These are phyloP conservation scores for Melastoma malabathricum DNA, from an alignment of 345 rosid genomes.

Conservation along the genomic window DNA sequence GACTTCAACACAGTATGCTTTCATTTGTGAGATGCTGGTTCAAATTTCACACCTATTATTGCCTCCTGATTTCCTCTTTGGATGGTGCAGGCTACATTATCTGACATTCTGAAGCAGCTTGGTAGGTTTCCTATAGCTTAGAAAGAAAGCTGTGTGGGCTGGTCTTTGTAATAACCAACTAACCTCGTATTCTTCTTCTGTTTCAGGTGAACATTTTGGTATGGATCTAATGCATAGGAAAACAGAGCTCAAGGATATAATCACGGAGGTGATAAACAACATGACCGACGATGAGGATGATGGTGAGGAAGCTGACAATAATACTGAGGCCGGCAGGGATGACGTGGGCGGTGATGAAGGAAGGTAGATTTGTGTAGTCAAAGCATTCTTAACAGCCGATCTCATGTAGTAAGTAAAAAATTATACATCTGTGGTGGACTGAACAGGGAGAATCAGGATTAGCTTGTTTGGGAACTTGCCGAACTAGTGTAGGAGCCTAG, in stretches of 20 bases:
- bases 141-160: background rate
- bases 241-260: constrained; percentile 81
- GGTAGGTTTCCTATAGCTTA: constrained; percentile 26
- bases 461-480: too few relatives aligned
- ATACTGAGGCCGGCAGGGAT: constrained; percentile 30
- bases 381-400: too few relatives aligned
- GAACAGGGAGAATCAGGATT: too few relatives aligned
- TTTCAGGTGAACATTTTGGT: constrained; percentile 60
- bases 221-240: constrained; percentile 68
- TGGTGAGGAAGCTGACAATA: constrained; percentile 43
- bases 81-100: constrained; percentile 66
- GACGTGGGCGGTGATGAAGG: constrained; percentile 24
- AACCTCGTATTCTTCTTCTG: constrained; percentile 1
- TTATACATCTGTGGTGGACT: too few relatives aligned
- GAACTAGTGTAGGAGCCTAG: too few relatives aligned
- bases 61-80: constrained; percentile 1
- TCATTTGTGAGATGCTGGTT: constrained; percentile 2
- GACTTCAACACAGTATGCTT: constrained; percentile 87
- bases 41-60: constrained; percentile 1
- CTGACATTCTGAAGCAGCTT: constrained; percentile 73
- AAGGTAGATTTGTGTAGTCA: constrained; percentile 5
- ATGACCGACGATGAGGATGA: constrained; percentile 85
- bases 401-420: too few relatives aligned
- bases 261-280: constrained; percentile 75
- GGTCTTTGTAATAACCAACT: constrained; percentile 5